phyloP scores from a whole-genome alignment of 202 grass and related monocot genomes.

The Bolboschoenoplectus hybrid region DNA sequence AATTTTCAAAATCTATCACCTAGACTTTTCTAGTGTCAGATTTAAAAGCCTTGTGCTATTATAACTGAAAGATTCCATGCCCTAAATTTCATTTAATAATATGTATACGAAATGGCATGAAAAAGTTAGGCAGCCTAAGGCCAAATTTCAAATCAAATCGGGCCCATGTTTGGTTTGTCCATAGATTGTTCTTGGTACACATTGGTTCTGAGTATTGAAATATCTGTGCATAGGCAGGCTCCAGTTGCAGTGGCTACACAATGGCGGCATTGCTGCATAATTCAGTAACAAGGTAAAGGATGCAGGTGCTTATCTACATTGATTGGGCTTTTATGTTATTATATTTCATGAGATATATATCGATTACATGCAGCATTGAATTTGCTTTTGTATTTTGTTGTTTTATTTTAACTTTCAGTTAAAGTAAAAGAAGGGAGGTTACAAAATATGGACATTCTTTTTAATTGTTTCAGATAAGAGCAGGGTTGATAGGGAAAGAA shows the following conservation, averaged over 20 bases:
- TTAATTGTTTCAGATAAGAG: not conserved
- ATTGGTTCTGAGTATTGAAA: not conserved
- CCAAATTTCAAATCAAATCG: not conserved
- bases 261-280: not conserved
- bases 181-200: not conserved
- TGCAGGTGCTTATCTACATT: not conserved
- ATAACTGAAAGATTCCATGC: not conserved
- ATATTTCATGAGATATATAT: not conserved
- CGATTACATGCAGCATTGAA: not conserved
- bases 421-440: not conserved
- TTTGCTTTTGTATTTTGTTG: slow-evolving; percentile 11
- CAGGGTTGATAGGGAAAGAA: not conserved
- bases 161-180: no score
- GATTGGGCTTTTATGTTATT: not conserved
- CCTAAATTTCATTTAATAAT: not conserved
- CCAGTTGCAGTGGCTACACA: not conserved
- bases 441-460: not conserved
- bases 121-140: not conserved
- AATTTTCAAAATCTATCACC: not conserved
- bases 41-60: not conserved
- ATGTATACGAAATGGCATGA: not conserved
- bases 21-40: not conserved
- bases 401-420: not conserved
- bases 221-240: not conserved
- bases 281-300: not conserved